Evolutionary conservation across 352 stramenopile genomes (phyloP).

Genomic region (Blastocystis sp.): DNA sequence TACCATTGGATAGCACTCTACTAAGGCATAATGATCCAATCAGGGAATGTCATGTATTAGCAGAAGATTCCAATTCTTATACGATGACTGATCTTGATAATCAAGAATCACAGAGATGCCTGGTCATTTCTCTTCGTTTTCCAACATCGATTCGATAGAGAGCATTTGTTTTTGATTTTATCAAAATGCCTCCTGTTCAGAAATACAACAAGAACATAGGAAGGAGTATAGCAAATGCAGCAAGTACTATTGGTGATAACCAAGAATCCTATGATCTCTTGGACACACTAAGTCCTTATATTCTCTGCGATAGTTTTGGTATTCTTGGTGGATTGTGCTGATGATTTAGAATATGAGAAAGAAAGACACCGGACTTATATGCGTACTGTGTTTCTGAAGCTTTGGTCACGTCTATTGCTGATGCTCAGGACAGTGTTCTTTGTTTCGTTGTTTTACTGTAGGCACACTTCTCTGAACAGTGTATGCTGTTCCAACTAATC

Average conservation of each 20-base stretch:
- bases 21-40: no score
- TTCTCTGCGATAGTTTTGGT: conserved; percentile 12
- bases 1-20: no score
- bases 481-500: not conserved
- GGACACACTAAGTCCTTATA: not conserved
- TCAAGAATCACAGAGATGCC: no score
- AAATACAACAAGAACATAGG: conserved; percentile 32
- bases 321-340: not conserved
- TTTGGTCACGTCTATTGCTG: conserved; percentile 47
- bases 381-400: conserved; percentile 27
- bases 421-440: conserved; percentile 6
- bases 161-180: not conserved
- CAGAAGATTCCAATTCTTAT: no score
- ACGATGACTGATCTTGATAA: no score
- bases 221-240: not conserved
- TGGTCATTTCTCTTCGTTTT: no score
- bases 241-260: conserved; percentile 31
- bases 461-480: conserved; percentile 13
- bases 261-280: conserved; percentile 2
- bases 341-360: conserved; percentile 29
- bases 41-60: no score
- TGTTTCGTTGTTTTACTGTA: not conserved
- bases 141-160: not conserved
- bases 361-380: not conserved
- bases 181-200: not conserved